A percentile compares a stretch with the other conserved stretches of the same genome.
Evolutionary conservation across 2,329 filamentous ascomycete genomes (phyloP).

Genomic region (Fusarium concolor): DNA sequence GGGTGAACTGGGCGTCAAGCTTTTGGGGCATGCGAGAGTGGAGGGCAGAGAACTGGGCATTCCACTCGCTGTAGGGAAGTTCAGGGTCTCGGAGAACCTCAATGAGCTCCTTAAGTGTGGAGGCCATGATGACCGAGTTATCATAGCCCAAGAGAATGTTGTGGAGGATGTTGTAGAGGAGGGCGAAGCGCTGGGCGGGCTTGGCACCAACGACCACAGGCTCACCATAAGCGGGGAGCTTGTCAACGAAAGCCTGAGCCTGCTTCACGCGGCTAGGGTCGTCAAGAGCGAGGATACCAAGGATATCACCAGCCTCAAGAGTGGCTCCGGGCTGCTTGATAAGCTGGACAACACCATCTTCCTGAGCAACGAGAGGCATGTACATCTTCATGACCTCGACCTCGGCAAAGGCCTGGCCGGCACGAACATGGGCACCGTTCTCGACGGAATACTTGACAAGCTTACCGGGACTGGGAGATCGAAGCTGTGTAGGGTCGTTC

Average conservation of each 20-base stretch:
- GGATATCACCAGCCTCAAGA: slow-evolving; percentile 95
- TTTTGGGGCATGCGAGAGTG: slow-evolving; percentile 97
- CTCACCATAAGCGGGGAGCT: slow-evolving; percentile 86
- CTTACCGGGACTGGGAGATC: slow-evolving; percentile 95
- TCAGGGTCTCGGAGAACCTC: slow-evolving; percentile 89
- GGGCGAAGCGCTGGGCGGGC: slow-evolving; percentile 85
- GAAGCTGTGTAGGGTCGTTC: slow-evolving; percentile 97
- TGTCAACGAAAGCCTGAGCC: slow-evolving; percentile 90
- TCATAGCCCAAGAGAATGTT: slow-evolving; percentile 96
- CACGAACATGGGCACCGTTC: slow-evolving; percentile 91
- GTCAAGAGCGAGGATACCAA: slow-evolving; percentile 96
- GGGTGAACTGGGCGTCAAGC: slow-evolving; percentile 83
- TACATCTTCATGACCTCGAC: slow-evolving; percentile 99
- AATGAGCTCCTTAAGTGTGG: slow-evolving; percentile 88
- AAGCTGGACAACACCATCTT: slow-evolving; percentile 95
- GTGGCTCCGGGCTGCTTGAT: slow-evolving; percentile 99
- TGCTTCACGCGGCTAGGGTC: slow-evolving; percentile 97
- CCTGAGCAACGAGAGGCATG: slow-evolving; percentile 95
- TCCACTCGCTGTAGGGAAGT: slow-evolving; percentile 96
- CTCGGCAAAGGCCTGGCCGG: slow-evolving; percentile 93
- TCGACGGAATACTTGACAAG: slow-evolving; percentile 98
- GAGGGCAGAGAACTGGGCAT: slow-evolving; percentile 93
- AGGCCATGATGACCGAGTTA: slow-evolving; percentile 95
- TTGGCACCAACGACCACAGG: slow-evolving; percentile 92
- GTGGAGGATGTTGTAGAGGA: slow-evolving; percentile 80